Evolutionary conservation across 1,284 basidiomycete species (phyloP).

Genomic region (Stygiomarasmius scandens): DNA sequence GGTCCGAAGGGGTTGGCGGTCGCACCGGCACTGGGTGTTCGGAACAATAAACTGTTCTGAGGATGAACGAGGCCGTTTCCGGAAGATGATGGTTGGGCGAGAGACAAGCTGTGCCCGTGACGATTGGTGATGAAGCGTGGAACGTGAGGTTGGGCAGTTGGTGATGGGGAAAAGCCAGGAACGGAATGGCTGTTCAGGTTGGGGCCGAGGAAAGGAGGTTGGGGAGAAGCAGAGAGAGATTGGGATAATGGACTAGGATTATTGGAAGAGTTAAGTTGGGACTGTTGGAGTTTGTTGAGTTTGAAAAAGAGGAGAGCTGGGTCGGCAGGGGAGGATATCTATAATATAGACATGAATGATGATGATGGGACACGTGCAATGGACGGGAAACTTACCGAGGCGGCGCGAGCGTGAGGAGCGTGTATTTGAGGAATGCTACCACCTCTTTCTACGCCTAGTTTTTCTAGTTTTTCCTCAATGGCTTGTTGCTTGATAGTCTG

Average conservation of each 20-base stretch:
- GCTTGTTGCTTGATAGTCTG: slow-evolving; percentile 65
- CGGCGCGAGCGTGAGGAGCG: slow-evolving; percentile 75
- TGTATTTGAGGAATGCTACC: slow-evolving; percentile 53
- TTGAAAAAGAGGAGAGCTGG: slow-evolving; percentile 78
- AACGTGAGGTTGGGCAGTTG: slow-evolving; percentile 8
- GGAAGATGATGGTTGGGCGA: slow-evolving; percentile 55
- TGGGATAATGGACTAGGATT: slow-evolving; percentile 48
- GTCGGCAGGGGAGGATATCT: slow-evolving; percentile 86
- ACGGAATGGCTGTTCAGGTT: slow-evolving; percentile 20
- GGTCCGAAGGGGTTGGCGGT: slow-evolving; percentile 66
- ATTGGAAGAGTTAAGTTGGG: slow-evolving; percentile 40
- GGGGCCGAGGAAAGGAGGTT: slow-evolving; percentile 56
- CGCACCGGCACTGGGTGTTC: slow-evolving; percentile 13
- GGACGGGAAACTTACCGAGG: slow-evolving; percentile 58
- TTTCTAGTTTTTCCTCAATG: slow-evolving; percentile 80
- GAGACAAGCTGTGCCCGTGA: slow-evolving; percentile 73
- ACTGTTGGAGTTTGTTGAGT: slow-evolving; percentile 78
- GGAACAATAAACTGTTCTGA: not conserved
- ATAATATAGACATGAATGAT: slow-evolving; percentile 10
- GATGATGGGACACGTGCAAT: slow-evolving; percentile 11
- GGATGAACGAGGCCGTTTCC: slow-evolving; percentile 25
- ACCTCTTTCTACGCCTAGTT: slow-evolving; percentile 71
- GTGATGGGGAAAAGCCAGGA: slow-evolving; percentile 26
- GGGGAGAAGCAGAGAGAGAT: slow-evolving; percentile 66
- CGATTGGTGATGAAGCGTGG: slow-evolving; percentile 44